Percentiles rank a stretch among this genome's conserved stretches.
Evolutionary conservation across 306 rosid species (phyloP).

Genomic region (Lithocarpus polystachyus): DNA sequence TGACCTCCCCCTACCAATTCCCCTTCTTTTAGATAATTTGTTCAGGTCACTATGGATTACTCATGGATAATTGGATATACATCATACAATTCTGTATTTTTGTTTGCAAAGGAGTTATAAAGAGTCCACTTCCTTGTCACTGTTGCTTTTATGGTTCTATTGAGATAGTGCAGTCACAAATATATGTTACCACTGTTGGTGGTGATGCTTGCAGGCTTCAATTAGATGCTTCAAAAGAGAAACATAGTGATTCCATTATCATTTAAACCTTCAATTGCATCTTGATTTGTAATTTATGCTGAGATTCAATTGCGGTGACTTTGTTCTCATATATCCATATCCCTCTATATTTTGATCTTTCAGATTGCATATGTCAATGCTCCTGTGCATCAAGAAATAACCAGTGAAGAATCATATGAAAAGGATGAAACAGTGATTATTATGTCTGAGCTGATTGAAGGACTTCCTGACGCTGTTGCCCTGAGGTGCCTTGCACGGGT

Average conservation of each 20-base stretch:
- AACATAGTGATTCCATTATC: neutral
- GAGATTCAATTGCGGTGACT: neutral
- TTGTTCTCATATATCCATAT: neutral
- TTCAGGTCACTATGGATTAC: neutral
- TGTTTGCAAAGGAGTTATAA: neutral
- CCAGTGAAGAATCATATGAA: slow-evolving; percentile 27
- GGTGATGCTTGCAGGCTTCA: neutral
- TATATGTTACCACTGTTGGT: neutral
- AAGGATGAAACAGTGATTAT: slow-evolving; percentile 51
- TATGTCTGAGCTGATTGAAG: slow-evolving; percentile 93
- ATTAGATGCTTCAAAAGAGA: neutral
- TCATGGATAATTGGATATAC: neutral
- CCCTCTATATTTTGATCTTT: neutral
- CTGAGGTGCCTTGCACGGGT: slow-evolving; percentile 92
- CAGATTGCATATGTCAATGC: slow-evolving; percentile 38
- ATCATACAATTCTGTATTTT: neutral
- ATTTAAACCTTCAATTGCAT: neutral
- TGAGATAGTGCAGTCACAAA: neutral
- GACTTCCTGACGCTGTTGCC: slow-evolving; percentile 92
- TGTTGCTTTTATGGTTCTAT: neutral
- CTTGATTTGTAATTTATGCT: neutral
- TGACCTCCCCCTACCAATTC: neutral
- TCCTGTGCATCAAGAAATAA: slow-evolving; percentile 18
- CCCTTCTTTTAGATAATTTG: neutral
- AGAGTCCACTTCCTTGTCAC: neutral